Conservation (phyloP, 306 rosid species). For the Cicer chorassanicum region DNA sequence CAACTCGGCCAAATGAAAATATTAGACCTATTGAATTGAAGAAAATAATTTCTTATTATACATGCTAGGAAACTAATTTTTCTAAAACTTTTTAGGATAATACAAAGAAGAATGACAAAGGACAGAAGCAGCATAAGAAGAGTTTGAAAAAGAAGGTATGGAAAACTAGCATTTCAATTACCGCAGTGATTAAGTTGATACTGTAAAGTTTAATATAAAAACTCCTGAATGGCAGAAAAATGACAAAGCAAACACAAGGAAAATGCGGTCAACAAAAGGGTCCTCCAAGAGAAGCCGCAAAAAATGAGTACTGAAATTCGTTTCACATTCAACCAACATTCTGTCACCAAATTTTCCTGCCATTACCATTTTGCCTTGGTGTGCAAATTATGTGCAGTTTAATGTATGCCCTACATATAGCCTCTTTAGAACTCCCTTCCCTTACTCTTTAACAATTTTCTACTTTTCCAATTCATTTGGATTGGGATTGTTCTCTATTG, state of each 20-base stretch:
- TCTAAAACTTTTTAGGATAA: conserved; percentile 48
- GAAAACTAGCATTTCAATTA: conserved; percentile 15
- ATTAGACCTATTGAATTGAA: background rate
- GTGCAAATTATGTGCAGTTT: conserved; percentile 11
- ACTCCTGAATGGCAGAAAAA: conserved; percentile 57
- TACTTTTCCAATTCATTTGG: conserved; percentile 16
- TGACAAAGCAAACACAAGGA: conserved; percentile 36
- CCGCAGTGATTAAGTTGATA: conserved; percentile 3
- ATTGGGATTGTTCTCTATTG: conserved; percentile 14
- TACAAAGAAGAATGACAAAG: conserved; percentile 47
- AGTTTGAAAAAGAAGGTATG: conserved; percentile 61
- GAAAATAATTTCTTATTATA: conserved; percentile 18
- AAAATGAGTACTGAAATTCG: conserved; percentile 41
- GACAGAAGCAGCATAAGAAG: conserved; percentile 48
- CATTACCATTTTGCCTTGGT: conserved; percentile 10
- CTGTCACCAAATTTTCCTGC: conserved; percentile 24
- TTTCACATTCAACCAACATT: background rate
- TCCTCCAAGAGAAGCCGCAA: conserved; percentile 58
- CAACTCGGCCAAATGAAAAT: background rate
- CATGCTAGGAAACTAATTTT: conserved; percentile 8
- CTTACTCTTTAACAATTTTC: background rate
- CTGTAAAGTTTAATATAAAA: conserved; percentile 24
- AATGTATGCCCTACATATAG: background rate
- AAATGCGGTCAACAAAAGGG: conserved; percentile 41
- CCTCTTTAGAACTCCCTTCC: background rate